Evolutionary conservation across 768 basidiomycete species (phyloP), one percentile per base, ranked within the genome.

Genomic region (Serendipita sp.): DNA sequence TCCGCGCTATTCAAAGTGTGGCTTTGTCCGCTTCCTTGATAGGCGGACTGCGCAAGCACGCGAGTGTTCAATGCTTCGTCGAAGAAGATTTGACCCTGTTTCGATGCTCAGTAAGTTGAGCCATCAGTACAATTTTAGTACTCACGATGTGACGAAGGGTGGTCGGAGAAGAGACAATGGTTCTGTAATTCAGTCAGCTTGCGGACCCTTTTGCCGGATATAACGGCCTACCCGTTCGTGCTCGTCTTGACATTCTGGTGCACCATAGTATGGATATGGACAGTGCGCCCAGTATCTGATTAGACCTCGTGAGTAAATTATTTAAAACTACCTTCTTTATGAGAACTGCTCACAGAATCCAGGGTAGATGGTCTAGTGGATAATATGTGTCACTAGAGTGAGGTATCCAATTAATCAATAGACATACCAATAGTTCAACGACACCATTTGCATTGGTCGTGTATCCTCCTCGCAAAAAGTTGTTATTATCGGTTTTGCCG

Each of bases 191-290:
- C 11, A 18, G 30, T 8, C 28, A 46, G 37, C 32, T 45, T 41
- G 35, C 18, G 18, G 10, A 28, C 32, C 5, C 48, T 53, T 16
- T 7, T n/a, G 35, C 28, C 8, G 10, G 11, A n/a, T 15, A 32
- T 18, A 37, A n/a, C 7, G 24, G 28, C 56, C 5, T 60, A 60
- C 56, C 56, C 56, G 35, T 60, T 60, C 10, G 56, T 28, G 35
- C 35, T 30, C 18, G 24, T 32, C 28, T 37, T 60, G 35, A 60
- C 35, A 37, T 70, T 66, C 34, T 70, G 67, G 68, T 74, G 74
- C 4, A 77, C 75, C 28, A 73, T 67, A 35, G 75, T 67, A 68
- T 74, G 76, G 56, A 77, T 69, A 68, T 77, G 77, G 64, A 74
- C 73, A 16, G 77, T 74, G 7, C 73, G 69, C 24, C 70, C 71